Percentiles rank a stretch among this genome's conserved stretches.
Evolutionary conservation across 139 green algal species (phyloP).

Genomic region (Medakamo hakoo): DNA sequence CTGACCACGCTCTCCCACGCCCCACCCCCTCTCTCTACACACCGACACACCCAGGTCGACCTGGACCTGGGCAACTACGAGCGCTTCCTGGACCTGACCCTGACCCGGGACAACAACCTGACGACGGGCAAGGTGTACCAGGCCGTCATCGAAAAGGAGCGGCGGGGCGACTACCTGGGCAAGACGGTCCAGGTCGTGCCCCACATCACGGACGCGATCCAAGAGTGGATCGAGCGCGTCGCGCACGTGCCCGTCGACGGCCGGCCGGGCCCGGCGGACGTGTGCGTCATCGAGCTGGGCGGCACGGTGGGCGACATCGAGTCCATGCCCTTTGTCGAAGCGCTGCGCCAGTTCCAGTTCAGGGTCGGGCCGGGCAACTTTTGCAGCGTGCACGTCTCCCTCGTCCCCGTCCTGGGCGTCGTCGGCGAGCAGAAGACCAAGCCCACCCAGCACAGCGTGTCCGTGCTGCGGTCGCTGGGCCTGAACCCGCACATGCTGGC

Average conservation of each 20-base stretch:
- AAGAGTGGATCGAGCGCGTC: slow-evolving; percentile 97
- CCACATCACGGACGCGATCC: slow-evolving; percentile 93
- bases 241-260: slow-evolving; percentile 80
- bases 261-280: slow-evolving; percentile 51
- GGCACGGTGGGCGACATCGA: slow-evolving; percentile 98
- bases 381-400: slow-evolving; percentile 81
- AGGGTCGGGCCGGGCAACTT: slow-evolving; percentile 48
- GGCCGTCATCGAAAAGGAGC: slow-evolving; percentile 82
- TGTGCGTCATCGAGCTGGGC: slow-evolving; percentile 98
- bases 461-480: slow-evolving; percentile 76
- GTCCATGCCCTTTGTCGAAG: slow-evolving; percentile 93
- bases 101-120: slow-evolving; percentile 92
- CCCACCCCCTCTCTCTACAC: background rate
- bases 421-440: slow-evolving; percentile 99
- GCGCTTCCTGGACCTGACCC: slow-evolving; percentile 92
- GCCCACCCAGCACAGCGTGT: slow-evolving; percentile 94
- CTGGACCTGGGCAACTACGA: slow-evolving; percentile 99
- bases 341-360: slow-evolving; percentile 70
- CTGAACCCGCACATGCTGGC: slow-evolving; percentile 80
- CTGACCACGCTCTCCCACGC: background rate
- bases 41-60: slow-evolving; percentile 45
- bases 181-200: slow-evolving; percentile 99
- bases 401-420: slow-evolving; percentile 93
- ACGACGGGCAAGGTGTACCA: slow-evolving; percentile 97
- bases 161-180: slow-evolving; percentile 89